Evolutionary conservation across 2,329 filamentous ascomycete genomes (phyloP), one percentile per base, ranked within the genome.

Genomic region (Lachnellula cervina): DNA sequence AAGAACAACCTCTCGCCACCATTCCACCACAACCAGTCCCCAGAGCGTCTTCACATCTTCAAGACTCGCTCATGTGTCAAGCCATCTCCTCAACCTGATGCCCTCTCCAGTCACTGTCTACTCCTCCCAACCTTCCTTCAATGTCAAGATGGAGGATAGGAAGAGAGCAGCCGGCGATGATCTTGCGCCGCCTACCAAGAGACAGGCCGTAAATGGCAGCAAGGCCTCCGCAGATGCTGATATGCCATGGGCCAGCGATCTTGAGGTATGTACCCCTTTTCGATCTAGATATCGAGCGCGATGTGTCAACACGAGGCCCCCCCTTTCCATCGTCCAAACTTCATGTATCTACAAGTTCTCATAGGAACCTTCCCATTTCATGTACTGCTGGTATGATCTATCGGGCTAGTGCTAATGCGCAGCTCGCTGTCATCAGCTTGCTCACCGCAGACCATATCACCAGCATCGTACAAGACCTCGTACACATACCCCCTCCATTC

Each of bases 141-240:
- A 44, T 44, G 42, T 85, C 79, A 96, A 94, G 83, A 99, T 97
- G 93, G 94, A 99, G 82, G 94, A 97, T 80, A 90, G 94, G 83
- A 99, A 99, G 83, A 86, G 94, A 83, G 88, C 91, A 71, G 89
- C 91, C 71, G 82, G 88, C 69, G 89, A 94, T 73, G 90, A 97
- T 66, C 79, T 89, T 69, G 89, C 88, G 63, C 93, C 93, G 64
- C 92, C 93, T 21, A 88, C 86, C 70, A 99, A 97, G 80, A 88
- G 91, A 75, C 89, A 96, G 73, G 89, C 90, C 54, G 82, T 93
- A 63, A 97, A 96, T 79, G 91, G 91, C 19, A 23, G 42, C 62
- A 83, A 81, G 66, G 76, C 80, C 66, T 82, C 85, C 70, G 80
- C 82, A 62, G 83, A 86, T 72, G 77, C 82, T 65, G 84, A 87